These are phyloP conservation scores for Fusarium miscanthi DNA, from an alignment of 2,329 filamentous ascomycete species.

Conservation along the genomic window DNA sequence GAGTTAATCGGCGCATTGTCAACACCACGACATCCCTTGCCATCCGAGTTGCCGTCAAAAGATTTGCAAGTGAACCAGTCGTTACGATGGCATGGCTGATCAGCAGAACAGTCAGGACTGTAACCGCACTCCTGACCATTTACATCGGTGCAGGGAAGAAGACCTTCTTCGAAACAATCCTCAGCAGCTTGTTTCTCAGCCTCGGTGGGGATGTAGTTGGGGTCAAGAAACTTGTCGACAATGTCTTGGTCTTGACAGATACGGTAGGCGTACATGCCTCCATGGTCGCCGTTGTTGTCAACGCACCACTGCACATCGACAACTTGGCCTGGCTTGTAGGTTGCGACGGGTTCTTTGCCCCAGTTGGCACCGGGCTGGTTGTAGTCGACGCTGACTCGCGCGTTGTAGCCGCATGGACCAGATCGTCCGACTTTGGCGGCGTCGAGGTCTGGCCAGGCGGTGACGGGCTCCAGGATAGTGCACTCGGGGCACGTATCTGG, in stretches of 20 bases:
- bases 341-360: slow-evolving; percentile 56
- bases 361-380: slow-evolving; percentile 58
- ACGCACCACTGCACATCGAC: slow-evolving; percentile 66
- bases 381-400: slow-evolving; percentile 64
- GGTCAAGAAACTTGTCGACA: slow-evolving; percentile 61
- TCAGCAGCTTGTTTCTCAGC: slow-evolving; percentile 65
- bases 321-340: slow-evolving; percentile 58
- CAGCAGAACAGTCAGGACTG: slow-evolving; percentile 59
- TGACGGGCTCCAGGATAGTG: slow-evolving; percentile 64
- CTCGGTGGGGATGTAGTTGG: slow-evolving; percentile 59
- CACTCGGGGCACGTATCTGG: slow-evolving; percentile 65
- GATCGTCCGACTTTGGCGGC: slow-evolving; percentile 58
- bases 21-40: slow-evolving; percentile 58
- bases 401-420: slow-evolving; percentile 65
- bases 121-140: slow-evolving; percentile 60
- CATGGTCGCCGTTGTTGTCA: slow-evolving; percentile 67
- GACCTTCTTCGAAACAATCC: slow-evolving; percentile 61
- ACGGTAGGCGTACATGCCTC: slow-evolving; percentile 67
- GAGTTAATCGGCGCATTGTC: slow-evolving; percentile 57
- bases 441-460: slow-evolving; percentile 61
- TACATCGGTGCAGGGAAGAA: slow-evolving; percentile 62
- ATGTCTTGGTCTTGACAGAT: slow-evolving; percentile 63
- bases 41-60: slow-evolving; percentile 47
- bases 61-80: slow-evolving; percentile 67
- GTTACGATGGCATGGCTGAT: slow-evolving; percentile 59